Conservation (phyloP, 1,284 basidiomycete species). For the Butyriboletus appendiculatus region DNA sequence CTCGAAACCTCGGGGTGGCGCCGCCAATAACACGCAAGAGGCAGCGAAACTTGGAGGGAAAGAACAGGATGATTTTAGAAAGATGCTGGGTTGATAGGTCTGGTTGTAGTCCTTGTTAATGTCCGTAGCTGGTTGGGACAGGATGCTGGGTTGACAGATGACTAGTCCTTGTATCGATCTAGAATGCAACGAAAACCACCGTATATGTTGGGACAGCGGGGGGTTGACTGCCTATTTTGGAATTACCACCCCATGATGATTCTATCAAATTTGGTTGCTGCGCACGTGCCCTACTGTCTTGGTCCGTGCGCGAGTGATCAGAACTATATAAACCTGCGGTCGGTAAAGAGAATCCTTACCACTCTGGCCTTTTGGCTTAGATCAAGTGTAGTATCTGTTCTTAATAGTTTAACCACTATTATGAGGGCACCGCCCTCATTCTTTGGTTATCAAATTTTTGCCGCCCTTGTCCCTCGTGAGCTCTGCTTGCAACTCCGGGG, state of each 20-base stretch:
- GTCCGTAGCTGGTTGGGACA: too few species aligned
- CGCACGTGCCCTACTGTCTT: background rate
- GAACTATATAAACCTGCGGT: slow-evolving; percentile 8
- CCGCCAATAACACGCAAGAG: slow-evolving; percentile 17
- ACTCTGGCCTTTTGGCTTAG: slow-evolving; percentile 96
- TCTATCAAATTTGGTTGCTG: background rate
- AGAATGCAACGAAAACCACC: too few species aligned
- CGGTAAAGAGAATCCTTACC: slow-evolving; percentile 45
- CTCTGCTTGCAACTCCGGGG: slow-evolving; percentile 39
- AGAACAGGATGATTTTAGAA: slow-evolving; percentile 76
- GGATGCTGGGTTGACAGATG: too few species aligned
- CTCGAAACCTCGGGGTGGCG: slow-evolving; percentile 16
- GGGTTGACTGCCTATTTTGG: too few species aligned
- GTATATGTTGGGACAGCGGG: too few species aligned
- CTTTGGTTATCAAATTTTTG: slow-evolving; percentile 37
- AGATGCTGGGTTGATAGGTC: slow-evolving; percentile 52
- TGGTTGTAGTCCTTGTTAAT: background rate
- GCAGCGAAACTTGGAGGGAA: slow-evolving; percentile 31
- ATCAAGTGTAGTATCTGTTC: slow-evolving; percentile 86
- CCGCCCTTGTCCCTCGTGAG: slow-evolving; percentile 30
- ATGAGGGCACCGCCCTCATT: slow-evolving; percentile 35
- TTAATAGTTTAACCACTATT: slow-evolving; percentile 39
- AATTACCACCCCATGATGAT: too few species aligned
- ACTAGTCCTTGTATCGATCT: background rate
- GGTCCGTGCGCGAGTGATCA: slow-evolving; percentile 12